phyloP scores from a whole-genome alignment of 73 alveolate genomes.

The Paramecium octaurelia region DNA sequence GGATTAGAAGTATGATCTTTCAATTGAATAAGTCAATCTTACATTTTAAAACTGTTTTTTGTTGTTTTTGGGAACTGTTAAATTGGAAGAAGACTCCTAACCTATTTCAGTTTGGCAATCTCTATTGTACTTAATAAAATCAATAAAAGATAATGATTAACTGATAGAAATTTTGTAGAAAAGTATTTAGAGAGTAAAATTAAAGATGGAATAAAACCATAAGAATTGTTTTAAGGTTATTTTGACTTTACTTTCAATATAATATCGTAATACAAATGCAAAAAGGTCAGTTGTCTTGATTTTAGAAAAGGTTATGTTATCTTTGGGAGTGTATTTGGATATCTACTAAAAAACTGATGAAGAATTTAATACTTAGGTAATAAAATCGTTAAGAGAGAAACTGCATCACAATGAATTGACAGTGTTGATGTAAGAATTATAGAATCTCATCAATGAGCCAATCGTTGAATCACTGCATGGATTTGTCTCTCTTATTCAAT shows the following conservation, averaged over 20 bases:
- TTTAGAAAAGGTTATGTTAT: not conserved
- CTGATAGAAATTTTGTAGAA: not conserved
- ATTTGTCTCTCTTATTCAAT: not conserved
- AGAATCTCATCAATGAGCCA: not conserved
- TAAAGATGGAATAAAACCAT: not conserved
- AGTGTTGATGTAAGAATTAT: not conserved
- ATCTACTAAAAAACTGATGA: slow-evolving; percentile 36
- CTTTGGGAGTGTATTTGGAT: not conserved
- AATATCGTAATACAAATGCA: not conserved
- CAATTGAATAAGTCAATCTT: not conserved
- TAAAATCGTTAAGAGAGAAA: not conserved
- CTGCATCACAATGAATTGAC: not conserved
- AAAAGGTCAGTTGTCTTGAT: slow-evolving; percentile 23
- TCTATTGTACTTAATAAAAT: not conserved
- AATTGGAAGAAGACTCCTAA: not conserved
- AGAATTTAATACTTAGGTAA: not conserved
- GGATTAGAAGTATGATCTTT: not conserved
- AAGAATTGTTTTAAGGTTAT: slow-evolving; percentile 1
- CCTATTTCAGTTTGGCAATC: not conserved
- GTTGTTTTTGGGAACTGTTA: not conserved
- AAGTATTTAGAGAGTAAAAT: slow-evolving; percentile 4
- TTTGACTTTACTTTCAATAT: not conserved
- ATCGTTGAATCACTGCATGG: slow-evolving; percentile 31
- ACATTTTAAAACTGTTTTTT: not conserved
- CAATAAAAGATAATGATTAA: not conserved